Base-by-base conservation (phyloP, 106 monocot species). In the Allium cepa region DNA sequence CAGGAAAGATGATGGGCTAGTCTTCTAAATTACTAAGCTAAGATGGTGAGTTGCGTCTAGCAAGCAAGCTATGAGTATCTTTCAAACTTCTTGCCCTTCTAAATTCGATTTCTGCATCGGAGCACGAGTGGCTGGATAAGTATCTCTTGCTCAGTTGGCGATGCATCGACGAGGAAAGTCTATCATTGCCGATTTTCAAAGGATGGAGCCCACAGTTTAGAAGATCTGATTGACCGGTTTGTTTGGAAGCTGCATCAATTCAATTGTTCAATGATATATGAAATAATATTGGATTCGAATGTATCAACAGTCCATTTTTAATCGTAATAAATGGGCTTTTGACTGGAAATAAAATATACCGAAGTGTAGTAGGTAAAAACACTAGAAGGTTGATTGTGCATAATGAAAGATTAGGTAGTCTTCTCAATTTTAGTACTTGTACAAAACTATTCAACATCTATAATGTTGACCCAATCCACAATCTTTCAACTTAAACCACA, bases 31-130 rank as follows among this genome's bases (percentile, higher is more conserved):
- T 26, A 15, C 52, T 3, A 53, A 47, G 70, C 28, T 77, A 77
- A 51, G 76, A 70, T 70, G 80, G 67, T 45, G 82, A 76, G 67
- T 57, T 80, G 18, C 80, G 78, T 78, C 77, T 74, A 22, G 86
- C 74, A 46, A 86, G 66, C 57, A 79, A 50, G 51, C 69, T 71
- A 22, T 78, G 84, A 8, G 75, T 72, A 67, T 87, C 89, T 73
- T 79, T 86, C 68, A 86, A 64, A 73, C 97, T 97, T 84, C 86
- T 89, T 2, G 86, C 86, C 73, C 92, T 82, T 82, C 89, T 88
- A 71, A 89, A 97, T 53, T 92, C 97, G 45, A 97, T 80, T 67
- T 97, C 97, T 46, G 97, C 97, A 75, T 92, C 97, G 3, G 92
- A 97, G 78, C 76, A 84, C 18, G 92, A 88, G 10, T 77, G 70